A percentile compares a stretch with the other conserved stretches of the same genome.
These are phyloP conservation scores for Aspergillus eucalypticola DNA, from an alignment of 2,329 filamentous ascomycete species.

Conservation along the genomic window DNA sequence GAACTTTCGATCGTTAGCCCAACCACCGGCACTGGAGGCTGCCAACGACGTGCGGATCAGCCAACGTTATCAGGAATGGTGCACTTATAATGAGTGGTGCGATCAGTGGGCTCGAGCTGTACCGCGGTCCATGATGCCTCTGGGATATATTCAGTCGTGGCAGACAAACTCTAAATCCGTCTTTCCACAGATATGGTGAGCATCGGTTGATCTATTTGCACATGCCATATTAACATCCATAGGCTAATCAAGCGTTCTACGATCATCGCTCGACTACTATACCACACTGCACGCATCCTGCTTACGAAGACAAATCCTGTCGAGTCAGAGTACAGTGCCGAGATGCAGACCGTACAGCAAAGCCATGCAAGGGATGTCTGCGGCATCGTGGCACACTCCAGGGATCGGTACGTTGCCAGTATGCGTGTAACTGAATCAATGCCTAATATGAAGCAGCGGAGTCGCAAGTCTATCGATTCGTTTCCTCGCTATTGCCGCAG, in stretches of 20 bases:
- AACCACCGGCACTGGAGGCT: slow-evolving; percentile 61
- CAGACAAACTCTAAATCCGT: slow-evolving; percentile 68
- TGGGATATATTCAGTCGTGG: slow-evolving; percentile 71
- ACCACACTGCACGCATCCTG: slow-evolving; percentile 81
- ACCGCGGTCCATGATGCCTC: slow-evolving; percentile 82
- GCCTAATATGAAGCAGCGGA: slow-evolving; percentile 48
- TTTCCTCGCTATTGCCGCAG: slow-evolving; percentile 74
- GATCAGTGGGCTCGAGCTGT: slow-evolving; percentile 78
- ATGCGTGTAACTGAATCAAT: not conserved
- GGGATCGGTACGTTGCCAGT: slow-evolving; percentile 60
- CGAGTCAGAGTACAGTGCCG: slow-evolving; percentile 57
- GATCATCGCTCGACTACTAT: slow-evolving; percentile 80
- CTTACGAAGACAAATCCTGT: slow-evolving; percentile 78
- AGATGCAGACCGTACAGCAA: slow-evolving; percentile 70
- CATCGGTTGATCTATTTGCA: slow-evolving; percentile 13
- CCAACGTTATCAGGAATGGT: slow-evolving; percentile 73
- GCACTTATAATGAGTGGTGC: slow-evolving; percentile 74
- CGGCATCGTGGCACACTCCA: slow-evolving; percentile 82
- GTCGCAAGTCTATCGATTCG: slow-evolving; percentile 77
- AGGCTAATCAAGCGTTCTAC: slow-evolving; percentile 82
- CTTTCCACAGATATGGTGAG: slow-evolving; percentile 85
- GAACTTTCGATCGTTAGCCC: slow-evolving; percentile 75
- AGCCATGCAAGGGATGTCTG: slow-evolving; percentile 82
- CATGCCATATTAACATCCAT: slow-evolving; percentile 8
- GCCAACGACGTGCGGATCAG: slow-evolving; percentile 63